These are phyloP conservation scores for Kodamaea suecica DNA, from an alignment of 1,139 yeast genomes.

Conservation along the genomic window DNA sequence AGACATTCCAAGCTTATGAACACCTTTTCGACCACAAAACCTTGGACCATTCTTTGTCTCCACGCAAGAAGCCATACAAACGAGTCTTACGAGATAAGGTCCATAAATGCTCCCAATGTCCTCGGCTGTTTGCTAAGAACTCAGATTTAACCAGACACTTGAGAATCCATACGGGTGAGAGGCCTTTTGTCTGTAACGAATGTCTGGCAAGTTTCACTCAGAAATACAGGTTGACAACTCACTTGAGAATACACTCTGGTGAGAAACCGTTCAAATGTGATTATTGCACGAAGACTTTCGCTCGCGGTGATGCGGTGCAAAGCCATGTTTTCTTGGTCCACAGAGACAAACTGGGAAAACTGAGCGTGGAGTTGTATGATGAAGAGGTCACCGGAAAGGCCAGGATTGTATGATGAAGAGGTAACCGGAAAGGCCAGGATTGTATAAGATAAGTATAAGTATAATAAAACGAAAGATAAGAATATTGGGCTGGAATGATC, in stretches of 20 bases:
- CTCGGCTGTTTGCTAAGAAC: conserved; percentile 20
- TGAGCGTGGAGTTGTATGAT: conserved; percentile 1
- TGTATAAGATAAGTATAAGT: too few species aligned
- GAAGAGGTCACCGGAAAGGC: conserved; percentile 3
- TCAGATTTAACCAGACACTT: conserved; percentile 25
- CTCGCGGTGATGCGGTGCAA: conserved; percentile 29
- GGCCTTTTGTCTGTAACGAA: conserved; percentile 22
- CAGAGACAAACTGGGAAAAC: conserved; percentile 2
- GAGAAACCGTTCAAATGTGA: conserved; percentile 27
- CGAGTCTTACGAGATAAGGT: conserved; percentile 14
- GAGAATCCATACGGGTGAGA: conserved; percentile 27
- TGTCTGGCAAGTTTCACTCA: conserved; percentile 25
- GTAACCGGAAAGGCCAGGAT: not conserved
- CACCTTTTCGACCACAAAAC: conserved; percentile 11
- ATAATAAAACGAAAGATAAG: too few species aligned
- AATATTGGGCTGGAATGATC: too few species aligned
- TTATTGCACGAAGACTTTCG: conserved; percentile 25
- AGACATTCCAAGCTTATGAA: conserved; percentile 13
- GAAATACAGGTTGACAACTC: conserved; percentile 27
- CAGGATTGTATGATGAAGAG: conserved; percentile 4
- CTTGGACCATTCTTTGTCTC: conserved; percentile 9
- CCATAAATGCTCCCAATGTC: conserved; percentile 21
- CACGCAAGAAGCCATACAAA: conserved; percentile 14
- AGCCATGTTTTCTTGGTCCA: conserved; percentile 22
- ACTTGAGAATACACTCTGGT: conserved; percentile 25